These are phyloP conservation scores for Cryphonectria japonica DNA, from an alignment of 2,329 filamentous ascomycete genomes.

Conservation along the genomic window DNA sequence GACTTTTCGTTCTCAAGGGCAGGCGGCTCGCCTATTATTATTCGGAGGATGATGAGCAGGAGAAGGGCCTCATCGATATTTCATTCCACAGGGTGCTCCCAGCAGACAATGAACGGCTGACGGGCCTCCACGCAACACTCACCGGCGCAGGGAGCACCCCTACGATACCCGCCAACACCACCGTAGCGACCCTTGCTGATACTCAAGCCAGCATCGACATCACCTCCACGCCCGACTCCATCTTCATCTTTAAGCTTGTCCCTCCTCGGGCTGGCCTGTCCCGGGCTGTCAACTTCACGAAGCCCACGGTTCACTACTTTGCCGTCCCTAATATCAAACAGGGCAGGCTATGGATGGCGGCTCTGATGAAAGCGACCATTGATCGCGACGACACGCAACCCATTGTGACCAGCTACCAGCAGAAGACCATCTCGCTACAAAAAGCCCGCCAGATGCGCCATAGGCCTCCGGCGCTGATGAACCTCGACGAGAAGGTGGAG, in stretches of 20 bases:
- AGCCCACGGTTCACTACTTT: slow-evolving; percentile 96
- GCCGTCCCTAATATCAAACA: slow-evolving; percentile 88
- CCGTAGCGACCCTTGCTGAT: slow-evolving; percentile 49
- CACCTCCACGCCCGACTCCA: slow-evolving; percentile 56
- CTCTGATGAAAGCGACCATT: slow-evolving; percentile 98
- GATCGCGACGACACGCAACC: slow-evolving; percentile 82
- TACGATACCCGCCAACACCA: slow-evolving; percentile 54
- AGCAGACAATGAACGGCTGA: slow-evolving; percentile 87
- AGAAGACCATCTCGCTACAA: slow-evolving; percentile 90
- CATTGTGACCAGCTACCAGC: slow-evolving; percentile 91
- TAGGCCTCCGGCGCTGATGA: slow-evolving; percentile 87
- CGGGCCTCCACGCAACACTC: slow-evolving; percentile 87
- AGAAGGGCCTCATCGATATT: slow-evolving; percentile 96
- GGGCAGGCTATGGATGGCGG: slow-evolving; percentile 96
- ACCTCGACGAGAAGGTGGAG: slow-evolving; percentile 55
- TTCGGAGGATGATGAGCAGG: slow-evolving; percentile 86
- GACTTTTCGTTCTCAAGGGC: slow-evolving; percentile 92
- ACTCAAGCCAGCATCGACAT: slow-evolving; percentile 54
- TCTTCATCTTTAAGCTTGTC: slow-evolving; percentile 98
- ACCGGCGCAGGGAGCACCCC: slow-evolving; percentile 80
- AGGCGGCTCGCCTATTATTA: slow-evolving; percentile 95
- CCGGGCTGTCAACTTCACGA: slow-evolving; percentile 94
- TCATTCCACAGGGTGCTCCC: slow-evolving; percentile 96
- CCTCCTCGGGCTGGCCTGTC: slow-evolving; percentile 86
- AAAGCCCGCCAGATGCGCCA: slow-evolving; percentile 89